Base-by-base conservation (phyloP, 306 rosid genomes). In the Glycine soja region DNA sequence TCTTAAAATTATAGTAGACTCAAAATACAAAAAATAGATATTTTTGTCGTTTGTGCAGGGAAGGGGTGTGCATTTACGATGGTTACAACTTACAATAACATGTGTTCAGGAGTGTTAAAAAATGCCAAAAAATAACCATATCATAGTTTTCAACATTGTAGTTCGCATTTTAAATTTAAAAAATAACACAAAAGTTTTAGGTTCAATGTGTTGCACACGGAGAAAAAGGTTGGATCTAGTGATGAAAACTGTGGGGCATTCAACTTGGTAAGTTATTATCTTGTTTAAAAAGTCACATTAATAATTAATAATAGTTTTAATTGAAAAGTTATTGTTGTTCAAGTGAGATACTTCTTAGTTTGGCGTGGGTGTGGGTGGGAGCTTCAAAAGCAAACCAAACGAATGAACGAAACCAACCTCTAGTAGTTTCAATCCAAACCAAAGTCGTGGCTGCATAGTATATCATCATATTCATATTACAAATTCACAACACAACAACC, bases 351-450 rank as follows among this genome's bases (percentile, higher is more conserved):
- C 72, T 59, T 64, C 81, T 0, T 30, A 48, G 43, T 72, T 68
- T 72, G 78, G 85, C 65, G 30, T 24, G 30, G 30, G 2, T 24
- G 30, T 24, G 30, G 30, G 80, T 83, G 71, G 61, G 72, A 80
- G 65, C 86, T 72, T 80, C 75, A 59, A 76, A 88, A 73, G 57
- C 91, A 81, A 81, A 79, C 87, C 74, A 32, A 70, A 74, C 84
- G 65, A 76, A 85, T 70, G 85, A 83, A 84, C 85, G 57, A 81
- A 81, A 81, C 77, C 80, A 69, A 64, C 53, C 30, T n/a, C 30
- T 24, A 15, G 64, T 65, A 5, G 50, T n/a, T 65, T 30, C 72
- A 64, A 69, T 46, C 70, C 50, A 38, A 38, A 38, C 40, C 32
- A 56, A 54, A 54, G 8, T 7, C 66, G 16, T 62, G 15, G 3